Evolutionary conservation across 1,139 yeast species (phyloP), one percentile per base, ranked within the genome.

Genomic region (Lodderomyces theae): DNA sequence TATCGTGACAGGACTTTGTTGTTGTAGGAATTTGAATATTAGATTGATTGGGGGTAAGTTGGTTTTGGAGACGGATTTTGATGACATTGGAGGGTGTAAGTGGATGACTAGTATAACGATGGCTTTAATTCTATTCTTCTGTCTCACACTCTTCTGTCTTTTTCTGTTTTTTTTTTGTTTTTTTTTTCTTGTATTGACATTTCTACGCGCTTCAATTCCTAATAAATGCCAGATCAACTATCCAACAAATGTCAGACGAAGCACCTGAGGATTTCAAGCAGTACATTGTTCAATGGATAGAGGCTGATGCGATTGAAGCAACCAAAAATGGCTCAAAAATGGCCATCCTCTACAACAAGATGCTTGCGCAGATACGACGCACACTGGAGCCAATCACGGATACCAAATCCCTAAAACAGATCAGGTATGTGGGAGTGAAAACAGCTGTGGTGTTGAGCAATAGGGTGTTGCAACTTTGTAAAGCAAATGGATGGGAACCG

Each of bases 21-120:
- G 86, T 58, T 90, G 97, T 47, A 92, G 72, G 57, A 80, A 86
- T 61, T 86, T 84, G 71, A 90, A 92, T 42, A 92, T 79, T 56
- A 89, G 80, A 61, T 89, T 90, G 64, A 90, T 88, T 26, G 98
- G 98, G 40, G 96, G 96, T 42, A 88, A 76, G 72, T 82, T 77
- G 19, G 66, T 52, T 54, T 63, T 61, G 51, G 63, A 68, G 3
- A 44, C 34, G 2, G 48, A 35, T 21, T 47, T 38, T 6, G 58
- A 48, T 23, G 60, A 55, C 60, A 57, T 57, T 28, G 31, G 31
- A 15, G 31, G 7, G 17, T 42, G 15, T 17, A 25, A 5, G 29
- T 15, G 19, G 4, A n/a, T n/a, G n/a, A n/a, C n/a, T n/a, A n/a
- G n/a, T n/a, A n/a, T 26, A 5, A 26, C 29, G 29, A 26, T 26